Evolutionary conservation across 305 asterid species (phyloP).

Genomic region (Fraxinus paxiana): DNA sequence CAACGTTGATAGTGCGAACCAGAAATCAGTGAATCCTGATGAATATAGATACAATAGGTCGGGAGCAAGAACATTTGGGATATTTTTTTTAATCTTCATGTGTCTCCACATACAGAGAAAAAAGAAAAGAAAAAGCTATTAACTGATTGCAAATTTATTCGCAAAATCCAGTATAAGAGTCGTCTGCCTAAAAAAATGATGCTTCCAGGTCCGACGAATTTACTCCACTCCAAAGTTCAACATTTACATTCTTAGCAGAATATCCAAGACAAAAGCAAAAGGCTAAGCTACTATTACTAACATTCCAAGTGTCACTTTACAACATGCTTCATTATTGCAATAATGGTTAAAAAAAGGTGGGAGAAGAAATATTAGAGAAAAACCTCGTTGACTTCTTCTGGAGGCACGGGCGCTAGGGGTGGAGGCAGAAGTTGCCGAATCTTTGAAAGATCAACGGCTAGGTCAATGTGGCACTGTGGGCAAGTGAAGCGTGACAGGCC

Average conservation of each 20-base stretch:
- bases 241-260: conserved; percentile 8
- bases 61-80: neutral
- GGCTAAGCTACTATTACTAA: neutral
- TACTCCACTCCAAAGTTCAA: neutral
- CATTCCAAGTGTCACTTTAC: conserved; percentile 13
- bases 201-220: neutral
- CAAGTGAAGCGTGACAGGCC: conserved; percentile 80
- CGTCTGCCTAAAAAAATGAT: neutral
- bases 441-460: conserved; percentile 70
- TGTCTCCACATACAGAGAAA: neutral
- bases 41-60: neutral
- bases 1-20: neutral
- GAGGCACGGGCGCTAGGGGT: conserved; percentile 36
- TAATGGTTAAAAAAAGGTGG: neutral
- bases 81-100: neutral
- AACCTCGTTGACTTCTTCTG: conserved; percentile 54
- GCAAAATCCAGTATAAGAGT: neutral
- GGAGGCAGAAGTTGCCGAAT: conserved; percentile 48
- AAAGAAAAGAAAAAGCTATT: neutral
- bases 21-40: neutral
- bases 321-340: neutral
- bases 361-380: neutral
- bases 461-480: conserved; percentile 80
- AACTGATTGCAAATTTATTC: neutral
- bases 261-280: neutral